phyloP scores from a whole-genome alignment of 768 basidiomycete species.

The Leccinum broughii region DNA sequence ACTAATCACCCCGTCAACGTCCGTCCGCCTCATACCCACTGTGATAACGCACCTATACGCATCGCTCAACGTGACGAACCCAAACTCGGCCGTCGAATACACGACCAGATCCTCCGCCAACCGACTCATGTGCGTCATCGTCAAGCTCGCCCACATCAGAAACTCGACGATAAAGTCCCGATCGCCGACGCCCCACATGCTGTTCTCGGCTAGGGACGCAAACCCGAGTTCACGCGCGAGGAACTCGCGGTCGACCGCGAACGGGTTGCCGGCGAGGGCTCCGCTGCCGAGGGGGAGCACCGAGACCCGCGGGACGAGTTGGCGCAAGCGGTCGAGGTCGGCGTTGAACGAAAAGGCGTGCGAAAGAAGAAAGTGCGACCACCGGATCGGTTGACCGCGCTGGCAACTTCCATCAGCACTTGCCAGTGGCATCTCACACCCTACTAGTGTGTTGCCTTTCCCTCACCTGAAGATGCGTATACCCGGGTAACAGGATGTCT shows the following conservation, averaged over 20 bases:
- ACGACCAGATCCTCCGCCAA: constrained; percentile 96
- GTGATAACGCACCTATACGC: constrained; percentile 78
- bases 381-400: constrained; percentile 98
- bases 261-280: constrained; percentile 96
- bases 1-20: constrained; percentile 41
- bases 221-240: constrained; percentile 91
- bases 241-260: constrained; percentile 90
- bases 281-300: constrained; percentile 93
- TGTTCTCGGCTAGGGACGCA: constrained; percentile 87
- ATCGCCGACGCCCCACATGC: constrained; percentile 94
- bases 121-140: constrained; percentile 92
- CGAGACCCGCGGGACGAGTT: constrained; percentile 87
- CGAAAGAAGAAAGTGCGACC: constrained; percentile 95
- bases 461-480: constrained; percentile 92
- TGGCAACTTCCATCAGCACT: constrained; percentile 51
- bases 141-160: constrained; percentile 92
- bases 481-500: constrained; percentile 89
- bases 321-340: constrained; percentile 82
- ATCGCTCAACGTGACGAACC: constrained; percentile 93
- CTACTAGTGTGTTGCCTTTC: no score
- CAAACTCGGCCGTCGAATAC: constrained; percentile 97
- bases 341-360: constrained; percentile 92
- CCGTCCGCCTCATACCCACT: neutral
- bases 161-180: constrained; percentile 98
- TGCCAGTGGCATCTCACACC: neutral